Conservation (phyloP, 2,329 filamentous ascomycete species). For the Colletotrichum simmondsii region DNA sequence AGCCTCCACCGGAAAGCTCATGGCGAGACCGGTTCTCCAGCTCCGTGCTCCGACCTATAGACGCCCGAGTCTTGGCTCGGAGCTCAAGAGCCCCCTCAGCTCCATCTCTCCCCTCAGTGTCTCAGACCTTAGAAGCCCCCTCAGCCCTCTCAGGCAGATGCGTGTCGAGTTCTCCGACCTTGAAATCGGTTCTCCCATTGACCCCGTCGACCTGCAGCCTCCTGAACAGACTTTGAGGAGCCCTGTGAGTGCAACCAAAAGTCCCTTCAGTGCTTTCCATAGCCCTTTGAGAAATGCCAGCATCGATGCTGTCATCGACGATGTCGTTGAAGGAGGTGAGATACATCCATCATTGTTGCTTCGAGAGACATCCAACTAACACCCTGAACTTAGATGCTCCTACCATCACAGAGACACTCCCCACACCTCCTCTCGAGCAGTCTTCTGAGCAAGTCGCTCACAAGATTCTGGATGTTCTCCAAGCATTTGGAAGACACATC, state of each 20-base stretch:
- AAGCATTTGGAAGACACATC: constrained; percentile 27
- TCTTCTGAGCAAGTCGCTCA: constrained; percentile 27
- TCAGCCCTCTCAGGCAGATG: constrained; percentile 24
- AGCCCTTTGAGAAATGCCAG: background rate
- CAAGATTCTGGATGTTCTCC: constrained; percentile 30
- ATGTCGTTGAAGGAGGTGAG: background rate
- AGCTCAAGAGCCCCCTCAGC: constrained; percentile 20
- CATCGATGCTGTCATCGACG: background rate
- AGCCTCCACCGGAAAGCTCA: background rate
- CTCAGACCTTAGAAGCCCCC: constrained; percentile 13
- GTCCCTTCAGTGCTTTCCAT: constrained; percentile 26
- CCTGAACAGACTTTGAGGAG: background rate
- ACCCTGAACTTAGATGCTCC: background rate
- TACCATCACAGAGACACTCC: constrained; percentile 8
- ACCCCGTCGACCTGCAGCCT: constrained; percentile 17
- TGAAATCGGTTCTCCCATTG: constrained; percentile 31
- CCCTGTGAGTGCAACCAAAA: background rate
- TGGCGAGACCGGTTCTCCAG: constrained; percentile 17
- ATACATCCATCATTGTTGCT: background rate
- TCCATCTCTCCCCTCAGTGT: constrained; percentile 24
- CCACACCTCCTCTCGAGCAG: constrained; percentile 24
- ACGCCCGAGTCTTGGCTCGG: background rate
- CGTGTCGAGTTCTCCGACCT: constrained; percentile 17
- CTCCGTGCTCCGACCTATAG: constrained; percentile 11
- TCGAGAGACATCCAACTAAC: background rate